These are phyloP conservation scores for Aureobasidium sp. DNA, from an alignment of 2,329 filamentous ascomycete species.

Conservation along the genomic window DNA sequence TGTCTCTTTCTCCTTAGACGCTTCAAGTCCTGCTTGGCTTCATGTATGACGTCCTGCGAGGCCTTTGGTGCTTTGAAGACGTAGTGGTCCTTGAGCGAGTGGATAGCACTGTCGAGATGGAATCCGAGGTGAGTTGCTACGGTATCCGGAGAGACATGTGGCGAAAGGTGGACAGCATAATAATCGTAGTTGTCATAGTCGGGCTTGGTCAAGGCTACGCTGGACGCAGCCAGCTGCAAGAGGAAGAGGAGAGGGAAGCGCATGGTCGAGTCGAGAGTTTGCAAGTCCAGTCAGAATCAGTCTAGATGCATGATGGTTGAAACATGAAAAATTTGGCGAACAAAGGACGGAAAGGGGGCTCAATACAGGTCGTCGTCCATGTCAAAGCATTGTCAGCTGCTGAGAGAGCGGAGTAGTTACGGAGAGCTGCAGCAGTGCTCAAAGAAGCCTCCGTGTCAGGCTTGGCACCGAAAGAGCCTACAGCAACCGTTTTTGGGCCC, in stretches of 20 bases:
- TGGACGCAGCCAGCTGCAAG: slow-evolving; percentile 8
- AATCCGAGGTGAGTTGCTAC: slow-evolving; percentile 68
- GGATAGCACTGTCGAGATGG: slow-evolving; percentile 70
- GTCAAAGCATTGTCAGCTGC: not conserved
- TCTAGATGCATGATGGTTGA: slow-evolving; percentile 1
- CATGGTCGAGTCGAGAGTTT: not conserved
- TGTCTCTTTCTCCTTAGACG: slow-evolving; percentile 55
- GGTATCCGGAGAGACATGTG: slow-evolving; percentile 54
- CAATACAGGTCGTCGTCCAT: not conserved
- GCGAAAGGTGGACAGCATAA: slow-evolving; percentile 79
- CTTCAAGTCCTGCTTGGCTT: slow-evolving; percentile 43
- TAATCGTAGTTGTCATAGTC: slow-evolving; percentile 74
- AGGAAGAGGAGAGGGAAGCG: slow-evolving; percentile 5
- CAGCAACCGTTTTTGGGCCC: slow-evolving; percentile 11
- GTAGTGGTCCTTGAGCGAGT: slow-evolving; percentile 71
- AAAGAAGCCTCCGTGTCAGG: not conserved
- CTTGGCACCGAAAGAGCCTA: not conserved
- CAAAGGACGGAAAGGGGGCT: slow-evolving; percentile 8
- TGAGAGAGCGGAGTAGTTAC: not conserved
- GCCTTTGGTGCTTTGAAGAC: slow-evolving; percentile 65
- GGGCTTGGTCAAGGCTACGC: slow-evolving; percentile 15
- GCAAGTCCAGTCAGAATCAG: not conserved
- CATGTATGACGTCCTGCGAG: slow-evolving; percentile 44
- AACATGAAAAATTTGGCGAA: not conserved
- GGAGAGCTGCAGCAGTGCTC: not conserved